Evolutionary conservation across 306 rosid species (phyloP).

Genomic region (Prunus persica): Prunus_persica_NCBIv2 NC_034010.1:18597001-18597500

Average conservation of each 20-base stretch:
- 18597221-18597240: no score
- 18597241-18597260: background rate
- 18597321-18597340: no score
- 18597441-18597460: conserved; percentile 64
- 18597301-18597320: no score
- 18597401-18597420: no score
- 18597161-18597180: background rate
- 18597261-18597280: background rate
- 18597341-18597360: no score
- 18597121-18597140: conserved; percentile 72
- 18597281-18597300: no score
- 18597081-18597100: conserved; percentile 49
- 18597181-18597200: background rate
- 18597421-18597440: background rate
- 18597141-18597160: conserved; percentile 17
- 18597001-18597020: conserved; percentile 68
- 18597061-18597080: conserved; percentile 72
- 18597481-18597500: conserved; percentile 62
- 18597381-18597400: no score
- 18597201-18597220: background rate
- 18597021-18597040: conserved; percentile 65
- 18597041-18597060: conserved; percentile 51
- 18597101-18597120: conserved; percentile 30
- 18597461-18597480: conserved; percentile 57
- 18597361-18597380: no score